Percentiles rank a stretch among this genome's conserved stretches.
These are phyloP conservation scores for Trichoderma hamatum DNA, from an alignment of 2,329 filamentous ascomycete genomes.

Conservation along the genomic window DNA sequence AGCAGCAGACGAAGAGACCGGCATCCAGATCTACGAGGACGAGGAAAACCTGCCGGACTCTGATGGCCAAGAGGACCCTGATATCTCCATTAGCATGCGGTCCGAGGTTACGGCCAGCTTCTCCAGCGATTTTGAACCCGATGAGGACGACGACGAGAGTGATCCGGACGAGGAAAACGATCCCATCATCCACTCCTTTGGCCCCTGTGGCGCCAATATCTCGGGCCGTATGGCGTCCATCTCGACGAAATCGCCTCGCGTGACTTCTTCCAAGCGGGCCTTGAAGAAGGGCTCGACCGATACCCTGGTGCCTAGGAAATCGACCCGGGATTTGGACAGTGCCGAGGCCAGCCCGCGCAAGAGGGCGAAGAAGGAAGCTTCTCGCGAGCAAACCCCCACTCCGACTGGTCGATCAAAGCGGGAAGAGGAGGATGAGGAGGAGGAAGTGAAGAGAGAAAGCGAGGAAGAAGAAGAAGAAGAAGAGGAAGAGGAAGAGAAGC, in stretches of 20 bases:
- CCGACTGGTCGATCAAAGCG: background rate
- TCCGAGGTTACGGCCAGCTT: constrained; percentile 57
- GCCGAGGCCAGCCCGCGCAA: constrained; percentile 26
- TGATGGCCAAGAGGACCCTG: constrained; percentile 28
- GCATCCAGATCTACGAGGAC: constrained; percentile 75
- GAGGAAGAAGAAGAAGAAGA: constrained; percentile 24
- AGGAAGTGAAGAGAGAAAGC: background rate
- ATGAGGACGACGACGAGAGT: constrained; percentile 75
- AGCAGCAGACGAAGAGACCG: constrained; percentile 43
- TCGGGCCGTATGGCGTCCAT: constrained; percentile 82
- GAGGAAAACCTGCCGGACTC: constrained; percentile 46
- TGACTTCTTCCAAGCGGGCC: constrained; percentile 33
- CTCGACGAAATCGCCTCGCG: constrained; percentile 66
- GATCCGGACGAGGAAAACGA: constrained; percentile 88
- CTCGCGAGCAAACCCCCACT: background rate
- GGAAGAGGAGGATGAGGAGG: background rate
- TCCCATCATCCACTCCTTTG: constrained; percentile 88
- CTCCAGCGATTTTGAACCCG: constrained; percentile 55
- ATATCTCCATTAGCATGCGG: constrained; percentile 50
- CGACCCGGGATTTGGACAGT: constrained; percentile 28
- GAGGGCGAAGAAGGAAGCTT: constrained; percentile 1
- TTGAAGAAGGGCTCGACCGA: constrained; percentile 31
- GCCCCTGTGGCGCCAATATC: constrained; percentile 83
- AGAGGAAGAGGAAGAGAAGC: constrained; percentile 19
- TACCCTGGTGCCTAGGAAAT: constrained; percentile 30